Evolutionary conservation across 257 asterid genomes (phyloP).

Genomic region (Nicotiana obtusifolia): DNA sequence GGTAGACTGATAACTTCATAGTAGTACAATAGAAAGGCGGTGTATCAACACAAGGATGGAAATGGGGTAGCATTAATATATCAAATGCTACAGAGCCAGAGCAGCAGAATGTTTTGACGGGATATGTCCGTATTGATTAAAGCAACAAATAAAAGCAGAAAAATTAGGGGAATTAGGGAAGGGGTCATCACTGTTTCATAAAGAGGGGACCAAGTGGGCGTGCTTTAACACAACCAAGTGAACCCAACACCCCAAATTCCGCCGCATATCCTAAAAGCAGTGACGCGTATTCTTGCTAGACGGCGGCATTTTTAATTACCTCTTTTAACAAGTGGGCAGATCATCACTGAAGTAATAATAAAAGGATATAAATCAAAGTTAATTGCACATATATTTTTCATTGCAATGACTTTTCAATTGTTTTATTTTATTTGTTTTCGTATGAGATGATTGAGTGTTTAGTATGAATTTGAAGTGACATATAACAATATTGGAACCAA

Average conservation of each 20-base stretch:
- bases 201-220: background rate
- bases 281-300: background rate
- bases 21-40: no score
- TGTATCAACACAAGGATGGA: no score
- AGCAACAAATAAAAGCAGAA: background rate
- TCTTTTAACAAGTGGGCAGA: background rate
- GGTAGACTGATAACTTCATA: no score
- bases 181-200: background rate
- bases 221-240: background rate
- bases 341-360: no score
- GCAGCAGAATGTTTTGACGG: background rate
- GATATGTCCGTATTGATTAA: background rate
- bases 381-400: no score
- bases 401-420: no score
- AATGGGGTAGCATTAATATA: no score
- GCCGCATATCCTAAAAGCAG: background rate
- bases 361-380: no score
- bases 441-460: no score
- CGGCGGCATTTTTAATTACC: background rate
- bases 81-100: background rate
- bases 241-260: background rate
- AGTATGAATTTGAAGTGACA: background rate
- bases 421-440: no score
- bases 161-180: background rate
- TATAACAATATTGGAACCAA: no score